These are phyloP conservation scores for Mortierella sp. DNA, from an alignment of 371 early-diverging fungal species.

Conservation along the genomic window DNA sequence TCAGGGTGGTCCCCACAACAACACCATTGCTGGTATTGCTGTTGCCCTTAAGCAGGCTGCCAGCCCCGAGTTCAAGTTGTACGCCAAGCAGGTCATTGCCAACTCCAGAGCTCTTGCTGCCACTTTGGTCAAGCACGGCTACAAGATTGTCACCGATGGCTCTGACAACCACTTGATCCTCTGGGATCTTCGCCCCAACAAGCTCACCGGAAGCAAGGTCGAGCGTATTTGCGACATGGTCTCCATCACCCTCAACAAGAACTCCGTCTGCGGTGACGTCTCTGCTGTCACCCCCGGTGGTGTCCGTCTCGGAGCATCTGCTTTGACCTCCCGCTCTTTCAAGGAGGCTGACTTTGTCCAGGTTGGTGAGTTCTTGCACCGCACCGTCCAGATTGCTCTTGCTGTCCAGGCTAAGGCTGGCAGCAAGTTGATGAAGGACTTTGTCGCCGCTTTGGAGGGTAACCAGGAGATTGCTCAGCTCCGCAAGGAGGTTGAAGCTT, in stretches of 20 bases:
- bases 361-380: conserved; percentile 89
- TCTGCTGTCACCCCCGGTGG: conserved; percentile 94
- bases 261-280: conserved; percentile 92
- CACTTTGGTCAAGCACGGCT: conserved; percentile 81
- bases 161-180: conserved; percentile 97
- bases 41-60: conserved; percentile 97
- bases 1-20: conserved; percentile 99
- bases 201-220: conserved; percentile 89
- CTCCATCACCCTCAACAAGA: conserved; percentile 95
- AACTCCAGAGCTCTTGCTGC: conserved; percentile 91
- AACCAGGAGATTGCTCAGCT: conserved; percentile 82
- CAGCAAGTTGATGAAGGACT: conserved; percentile 96
- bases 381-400: conserved; percentile 92
- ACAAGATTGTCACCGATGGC: conserved; percentile 92
- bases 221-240: conserved; percentile 98
- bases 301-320: conserved; percentile 91
- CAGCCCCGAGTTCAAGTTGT: conserved; percentile 93
- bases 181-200: conserved; percentile 89
- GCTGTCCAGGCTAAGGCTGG: conserved; percentile 78
- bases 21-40: conserved; percentile 99
- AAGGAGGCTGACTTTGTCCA: conserved; percentile 88
- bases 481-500: conserved; percentile 90
- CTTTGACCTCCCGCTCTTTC: conserved; percentile 93
- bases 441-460: conserved; percentile 81
- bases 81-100: conserved; percentile 92